Conservation (phyloP, 1,284 basidiomycete species). For the Coniferiporia sulphurascens region DNA sequence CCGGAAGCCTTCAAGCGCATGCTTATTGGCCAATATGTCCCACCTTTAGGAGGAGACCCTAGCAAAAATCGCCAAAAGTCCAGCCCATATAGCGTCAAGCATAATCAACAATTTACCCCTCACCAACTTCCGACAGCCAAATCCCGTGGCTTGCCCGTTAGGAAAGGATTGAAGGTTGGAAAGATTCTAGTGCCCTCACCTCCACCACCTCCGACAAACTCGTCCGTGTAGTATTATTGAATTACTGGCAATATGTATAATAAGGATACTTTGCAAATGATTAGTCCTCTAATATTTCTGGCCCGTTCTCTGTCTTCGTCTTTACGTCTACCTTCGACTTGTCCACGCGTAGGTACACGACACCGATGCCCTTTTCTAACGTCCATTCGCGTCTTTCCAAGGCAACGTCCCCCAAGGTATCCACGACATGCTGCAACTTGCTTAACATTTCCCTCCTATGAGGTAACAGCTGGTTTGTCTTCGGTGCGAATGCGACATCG, state of each 20-base stretch:
- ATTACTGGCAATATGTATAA: slow-evolving; percentile 8
- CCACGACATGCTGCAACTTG: slow-evolving; percentile 38
- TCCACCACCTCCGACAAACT: neutral
- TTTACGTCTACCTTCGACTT: neutral
- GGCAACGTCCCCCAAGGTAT: slow-evolving; percentile 39
- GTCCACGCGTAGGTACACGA: slow-evolving; percentile 36
- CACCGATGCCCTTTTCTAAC: slow-evolving; percentile 33
- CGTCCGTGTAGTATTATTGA: neutral
- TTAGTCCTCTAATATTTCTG: neutral
- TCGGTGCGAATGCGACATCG: slow-evolving; percentile 51
- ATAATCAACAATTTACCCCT: neutral
- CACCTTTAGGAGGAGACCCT: neutral
- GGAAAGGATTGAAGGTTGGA: neutral
- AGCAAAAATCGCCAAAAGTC: neutral
- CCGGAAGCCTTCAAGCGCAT: slow-evolving; percentile 16
- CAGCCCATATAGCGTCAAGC: neutral
- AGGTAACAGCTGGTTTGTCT: slow-evolving; percentile 33
- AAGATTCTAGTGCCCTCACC: neutral
- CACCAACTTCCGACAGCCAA: slow-evolving; percentile 13
- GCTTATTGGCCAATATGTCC: slow-evolving; percentile 16
- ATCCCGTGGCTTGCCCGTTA: slow-evolving; percentile 17
- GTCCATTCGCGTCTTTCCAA: slow-evolving; percentile 48
- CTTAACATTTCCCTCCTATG: slow-evolving; percentile 33
- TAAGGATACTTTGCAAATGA: neutral
- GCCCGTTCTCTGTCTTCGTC: neutral